Evolutionary conservation across 176 grass and related monocot species (phyloP), one percentile per base, ranked within the genome.

Genomic region (Hordeum vulgare): DNA sequence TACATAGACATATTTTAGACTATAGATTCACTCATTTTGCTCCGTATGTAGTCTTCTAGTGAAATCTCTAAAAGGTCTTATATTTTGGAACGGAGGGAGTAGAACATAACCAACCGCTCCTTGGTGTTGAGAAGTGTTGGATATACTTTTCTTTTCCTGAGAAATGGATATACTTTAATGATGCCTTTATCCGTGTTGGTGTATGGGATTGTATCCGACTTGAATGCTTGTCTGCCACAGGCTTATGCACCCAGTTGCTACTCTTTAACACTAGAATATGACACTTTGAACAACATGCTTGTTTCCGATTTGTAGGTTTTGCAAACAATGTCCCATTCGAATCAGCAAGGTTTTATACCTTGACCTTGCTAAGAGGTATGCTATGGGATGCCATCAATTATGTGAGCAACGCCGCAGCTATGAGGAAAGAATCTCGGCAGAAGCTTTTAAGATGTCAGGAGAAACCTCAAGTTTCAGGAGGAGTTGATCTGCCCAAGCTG

Each of bases 331-430:
- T 40, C 15, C 41, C 76, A 51, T 73, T 95, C 3, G 92, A 95
- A 68, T 88, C 85, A 26, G 90, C 87, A 71, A 89, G 85, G 81
- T 83, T 61, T 67, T 87, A 88, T 42, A 64, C 84, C 7, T 8
- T 80, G 61, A 72, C 87, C 36, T 80, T 89, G 54, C 33, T 93
- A 61, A 93, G 83, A 81, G 83, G 89, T 44, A 61, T 93, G 61
- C 11, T 91, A 3, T 84, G 85, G 79, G 85, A 95, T 47, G 84
- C 81, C 72, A 76, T 97, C 47, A 88, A 67, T 69, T 92, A 78
- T 59, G 75, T 61, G 0, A 80, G 81, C 20, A 56, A 87, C 27
- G n/a, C 87, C 42, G 57, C 60, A 11, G 79, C 89, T 47, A 56
- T 63, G 66, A 92, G 84, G 81, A 94, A 89, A 82, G 88, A 89